These are phyloP conservation scores for Trichoderma sp. DNA, from an alignment of 2,329 filamentous ascomycete genomes.

Conservation along the genomic window DNA sequence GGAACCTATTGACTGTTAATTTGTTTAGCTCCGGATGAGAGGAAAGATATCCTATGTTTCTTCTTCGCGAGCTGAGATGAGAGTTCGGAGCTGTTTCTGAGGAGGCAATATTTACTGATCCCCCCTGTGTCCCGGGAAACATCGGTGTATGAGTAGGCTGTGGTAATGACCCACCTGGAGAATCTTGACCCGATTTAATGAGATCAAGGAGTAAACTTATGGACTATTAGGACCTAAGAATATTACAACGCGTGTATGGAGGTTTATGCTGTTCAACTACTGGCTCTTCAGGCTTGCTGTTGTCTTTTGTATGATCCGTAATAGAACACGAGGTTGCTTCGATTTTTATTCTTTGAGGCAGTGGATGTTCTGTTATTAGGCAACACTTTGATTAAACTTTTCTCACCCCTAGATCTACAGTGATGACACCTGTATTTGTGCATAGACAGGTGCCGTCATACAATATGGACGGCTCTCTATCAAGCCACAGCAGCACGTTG, in stretches of 20 bases:
- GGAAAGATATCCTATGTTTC: background rate
- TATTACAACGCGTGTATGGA: background rate
- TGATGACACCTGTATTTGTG: background rate
- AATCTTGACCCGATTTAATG: background rate
- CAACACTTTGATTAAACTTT: background rate
- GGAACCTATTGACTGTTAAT: background rate
- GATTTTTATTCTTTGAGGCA: background rate
- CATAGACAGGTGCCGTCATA: background rate
- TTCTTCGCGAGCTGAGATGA: background rate
- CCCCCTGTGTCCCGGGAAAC: background rate
- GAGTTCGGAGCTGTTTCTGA: background rate
- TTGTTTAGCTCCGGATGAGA: constrained; percentile 1
- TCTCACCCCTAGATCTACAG: background rate
- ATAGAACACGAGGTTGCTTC: background rate
- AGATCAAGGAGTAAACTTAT: background rate
- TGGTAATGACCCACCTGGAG: background rate
- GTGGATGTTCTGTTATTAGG: background rate
- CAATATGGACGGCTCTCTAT: background rate
- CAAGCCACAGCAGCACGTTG: background rate
- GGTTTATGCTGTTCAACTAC: background rate
- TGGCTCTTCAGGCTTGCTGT: background rate
- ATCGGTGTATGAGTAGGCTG: background rate
- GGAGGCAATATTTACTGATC: background rate
- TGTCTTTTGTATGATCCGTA: background rate
- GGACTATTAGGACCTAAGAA: background rate